These are phyloP conservation scores for Panicum miliaceum DNA, from an alignment of 176 grass and related monocot genomes.

Conservation along the genomic window DNA sequence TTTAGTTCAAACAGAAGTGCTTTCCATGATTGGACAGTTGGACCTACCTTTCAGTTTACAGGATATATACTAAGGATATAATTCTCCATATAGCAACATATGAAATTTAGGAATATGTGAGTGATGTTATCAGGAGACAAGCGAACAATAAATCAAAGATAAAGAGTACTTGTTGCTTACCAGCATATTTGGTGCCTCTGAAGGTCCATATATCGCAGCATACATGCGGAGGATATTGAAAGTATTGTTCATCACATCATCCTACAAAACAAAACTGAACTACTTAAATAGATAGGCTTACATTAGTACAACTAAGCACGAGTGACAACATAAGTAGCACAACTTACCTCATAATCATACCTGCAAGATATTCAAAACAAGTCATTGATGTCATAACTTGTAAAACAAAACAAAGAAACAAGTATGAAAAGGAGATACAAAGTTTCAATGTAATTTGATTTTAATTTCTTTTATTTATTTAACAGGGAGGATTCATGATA, in stretches of 20 bases:
- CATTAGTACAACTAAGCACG: constrained; percentile 2
- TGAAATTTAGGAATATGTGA: constrained; percentile 18
- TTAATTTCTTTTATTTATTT: not conserved
- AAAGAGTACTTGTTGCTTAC: constrained; percentile 49
- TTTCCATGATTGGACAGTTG: not conserved
- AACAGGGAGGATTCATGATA: not conserved
- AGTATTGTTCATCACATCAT: constrained; percentile 82
- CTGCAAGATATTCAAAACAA: constrained; percentile 60
- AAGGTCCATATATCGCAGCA: constrained; percentile 80
- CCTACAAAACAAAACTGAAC: constrained; percentile 53
- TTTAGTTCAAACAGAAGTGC: constrained; percentile 1
- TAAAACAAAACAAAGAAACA: not conserved
- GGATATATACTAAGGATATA: not conserved
- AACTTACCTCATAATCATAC: constrained; percentile 95
- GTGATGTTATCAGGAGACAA: constrained; percentile 22
- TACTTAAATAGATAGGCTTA: constrained; percentile 31
- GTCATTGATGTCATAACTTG: constrained; percentile 21
- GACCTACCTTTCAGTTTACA: constrained; percentile 12
- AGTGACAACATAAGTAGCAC: constrained; percentile 35
- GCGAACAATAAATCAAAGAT: constrained; percentile 11
- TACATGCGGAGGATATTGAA: constrained; percentile 94
- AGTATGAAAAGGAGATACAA: not conserved
- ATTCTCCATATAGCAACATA: not conserved
- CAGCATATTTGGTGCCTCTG: constrained; percentile 78
- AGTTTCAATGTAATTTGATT: not conserved